Evolutionary conservation across 2,329 filamentous ascomycete species (phyloP), one percentile per base, ranked within the genome.

Genomic region (Harringtonia aguacate): DNA sequence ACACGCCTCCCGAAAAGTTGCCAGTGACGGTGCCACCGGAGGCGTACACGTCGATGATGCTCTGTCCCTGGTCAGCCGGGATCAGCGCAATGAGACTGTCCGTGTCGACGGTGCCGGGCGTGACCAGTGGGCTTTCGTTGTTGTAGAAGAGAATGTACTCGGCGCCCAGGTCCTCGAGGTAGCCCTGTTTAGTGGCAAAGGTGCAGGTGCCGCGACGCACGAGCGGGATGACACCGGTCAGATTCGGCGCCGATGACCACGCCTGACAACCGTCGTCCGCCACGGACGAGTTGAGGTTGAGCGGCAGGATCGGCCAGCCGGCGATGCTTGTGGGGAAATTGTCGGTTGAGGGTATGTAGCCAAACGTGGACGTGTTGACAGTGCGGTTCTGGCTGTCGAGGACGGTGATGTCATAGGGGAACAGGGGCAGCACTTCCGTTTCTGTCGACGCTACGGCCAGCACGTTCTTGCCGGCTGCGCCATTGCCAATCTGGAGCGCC

Each of bases 101-200:
- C 7, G 6, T 27, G 24, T 27, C 24, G 1, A 70, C 64, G 57
- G 71, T 70, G 37, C 59, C 67, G 1, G 60, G 55, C 13, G 57
- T 69, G 12, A 54, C 31, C 36, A 72, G 54, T 2, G 56, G 56
- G 0, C 54, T 34, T 2, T 62, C 12, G 49, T 73, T 76, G 64
- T 81, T 81, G 59, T 81, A 82, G 52, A 79, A 63, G 50, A 83
- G 59, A 43, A 83, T 58, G 50, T 80, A 79, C 54, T 72, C 69
- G 40, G 75, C 79, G 12, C 79, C 79, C 39, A 66, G 66, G 8
- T 63, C 66, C 3, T 62, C 69, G 5, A 72, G 72, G 46, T 77
- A 73, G 34, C 61, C 54, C 2, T 68, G 68, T 61, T 82, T 81
- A 13, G 65, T 52, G 3, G 64, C 61, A 46, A 79, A 79, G 0